These are phyloP conservation scores for Colletotrichum abscissum DNA, from an alignment of 2,329 filamentous ascomycete species.

Conservation along the genomic window DNA sequence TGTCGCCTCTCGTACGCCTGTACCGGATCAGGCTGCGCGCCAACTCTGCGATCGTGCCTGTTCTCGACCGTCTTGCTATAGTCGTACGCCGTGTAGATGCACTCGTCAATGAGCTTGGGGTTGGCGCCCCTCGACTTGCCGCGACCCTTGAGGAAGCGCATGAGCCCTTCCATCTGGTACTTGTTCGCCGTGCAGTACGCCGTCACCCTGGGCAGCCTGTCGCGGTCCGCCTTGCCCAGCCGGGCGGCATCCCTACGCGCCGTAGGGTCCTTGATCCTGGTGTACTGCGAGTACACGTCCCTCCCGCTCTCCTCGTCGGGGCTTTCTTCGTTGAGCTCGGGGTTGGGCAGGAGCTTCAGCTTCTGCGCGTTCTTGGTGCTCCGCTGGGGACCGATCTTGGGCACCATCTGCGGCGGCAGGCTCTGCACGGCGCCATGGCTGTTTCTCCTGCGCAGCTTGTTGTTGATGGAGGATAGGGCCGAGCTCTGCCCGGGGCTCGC, in stretches of 20 bases:
- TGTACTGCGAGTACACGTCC: constrained; percentile 98
- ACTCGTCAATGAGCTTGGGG: constrained; percentile 96
- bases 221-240: constrained; percentile 91
- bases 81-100: constrained; percentile 94
- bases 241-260: constrained; percentile 91
- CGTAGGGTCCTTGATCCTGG: constrained; percentile 95
- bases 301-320: constrained; percentile 89
- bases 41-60: constrained; percentile 42
- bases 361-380: constrained; percentile 97
- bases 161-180: constrained; percentile 89
- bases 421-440: constrained; percentile 72
- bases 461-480: constrained; percentile 83
- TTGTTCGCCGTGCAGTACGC: constrained; percentile 96
- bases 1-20: constrained; percentile 74
- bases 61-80: constrained; percentile 68
- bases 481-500: constrained; percentile 52
- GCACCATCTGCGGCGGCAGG: constrained; percentile 48
- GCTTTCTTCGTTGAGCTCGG: constrained; percentile 81
- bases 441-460: constrained; percentile 86
- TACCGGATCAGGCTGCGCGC: constrained; percentile 48
- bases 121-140: constrained; percentile 81
- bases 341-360: constrained; percentile 94
- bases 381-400: constrained; percentile 92
- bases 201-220: constrained; percentile 88
- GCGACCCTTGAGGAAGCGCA: constrained; percentile 90